Evolutionary conservation across 2,329 filamentous ascomycete species (phyloP).

Genomic region (Ophiostoma montium): DNA sequence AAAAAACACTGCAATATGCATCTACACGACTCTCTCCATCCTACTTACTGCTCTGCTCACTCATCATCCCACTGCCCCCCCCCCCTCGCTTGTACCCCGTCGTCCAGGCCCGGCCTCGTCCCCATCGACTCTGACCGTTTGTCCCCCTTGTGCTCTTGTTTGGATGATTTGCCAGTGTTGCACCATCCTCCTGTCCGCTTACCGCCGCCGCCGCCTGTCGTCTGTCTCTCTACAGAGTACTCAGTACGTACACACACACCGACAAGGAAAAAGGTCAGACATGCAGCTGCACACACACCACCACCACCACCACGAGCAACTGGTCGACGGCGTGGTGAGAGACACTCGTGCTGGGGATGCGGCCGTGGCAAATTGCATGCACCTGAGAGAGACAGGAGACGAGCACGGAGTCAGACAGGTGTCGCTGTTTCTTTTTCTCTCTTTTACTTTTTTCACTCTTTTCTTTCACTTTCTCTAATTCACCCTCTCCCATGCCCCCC

Average conservation of each 20-base stretch:
- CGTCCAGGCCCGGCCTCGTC: not conserved
- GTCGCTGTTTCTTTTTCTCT: not conserved
- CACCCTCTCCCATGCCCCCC: not conserved
- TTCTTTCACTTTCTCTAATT: not conserved
- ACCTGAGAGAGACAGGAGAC: not conserved
- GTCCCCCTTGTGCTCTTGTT: not conserved
- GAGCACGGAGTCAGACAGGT: too few relatives aligned
- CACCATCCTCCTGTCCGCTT: too few relatives aligned
- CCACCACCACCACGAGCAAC: slow-evolving; percentile 1
- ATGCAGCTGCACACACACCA: slow-evolving; percentile 2
- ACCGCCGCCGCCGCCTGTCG: too few relatives aligned
- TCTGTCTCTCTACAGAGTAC: too few relatives aligned
- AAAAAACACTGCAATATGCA: too few relatives aligned
- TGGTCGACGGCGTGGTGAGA: not conserved
- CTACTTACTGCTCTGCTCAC: too few relatives aligned
- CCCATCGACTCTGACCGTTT: too few relatives aligned
- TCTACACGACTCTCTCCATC: too few relatives aligned
- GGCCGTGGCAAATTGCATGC: not conserved
- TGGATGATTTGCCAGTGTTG: not conserved
- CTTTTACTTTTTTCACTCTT: not conserved
- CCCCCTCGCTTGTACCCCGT: not conserved
- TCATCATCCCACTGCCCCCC: too few relatives aligned
- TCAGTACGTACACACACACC: not conserved
- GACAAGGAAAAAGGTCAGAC: not conserved
- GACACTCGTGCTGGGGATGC: slow-evolving; percentile 2